Evolutionary conservation across 1,139 yeast species (phyloP), one percentile per base, ranked within the genome.

Genomic region (Eremothecium sinecaudum): DNA sequence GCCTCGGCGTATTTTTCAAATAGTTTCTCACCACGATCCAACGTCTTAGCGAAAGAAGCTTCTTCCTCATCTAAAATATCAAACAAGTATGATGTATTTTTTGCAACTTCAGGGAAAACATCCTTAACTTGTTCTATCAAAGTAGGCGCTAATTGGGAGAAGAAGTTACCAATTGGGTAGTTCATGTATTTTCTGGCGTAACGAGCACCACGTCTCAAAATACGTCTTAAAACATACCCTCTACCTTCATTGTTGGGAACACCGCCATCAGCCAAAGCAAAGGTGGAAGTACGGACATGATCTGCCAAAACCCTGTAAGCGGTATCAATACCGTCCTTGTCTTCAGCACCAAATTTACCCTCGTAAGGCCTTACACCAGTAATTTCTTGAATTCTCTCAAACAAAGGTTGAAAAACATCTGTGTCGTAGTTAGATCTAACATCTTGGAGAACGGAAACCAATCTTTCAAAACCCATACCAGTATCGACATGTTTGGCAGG

Each of bases 211-310:
- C 99, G 80, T 69, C 99, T 81, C 54, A 90, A 70, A 50, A 90
- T 86, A 66, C 99, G 80, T 67, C 99, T 79, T 56, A 90, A 67
- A 25, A 90, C 99, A 54, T 90, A 90, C 48, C 99, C 99, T 65
- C 98, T 80, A 51, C 99, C 99, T 59, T 90, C 98, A 56, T 87
- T 90, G 64, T 90, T 90, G 53, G 99, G 99, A 38, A 92, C 96
- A 52, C 98, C 98, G 51, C 99, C 99, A 61, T 90, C 99, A 33
- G 94, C 82, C 44, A 90, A 72, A 36, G 99, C 97, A 61, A 90
- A 83, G 3, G 94, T 83, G 56, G 92, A 71, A 20, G 99, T 90
- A 65, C 99, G 78, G 28, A 90, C 96, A 59, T 90, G 99, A 62
- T 90, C 99, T 38, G 98, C 98, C 52, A 90, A 73, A 30, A 90